phyloP scores from a whole-genome alignment of 352 stramenopile genomes.

The Peronosclerospora sorghi region DNA sequence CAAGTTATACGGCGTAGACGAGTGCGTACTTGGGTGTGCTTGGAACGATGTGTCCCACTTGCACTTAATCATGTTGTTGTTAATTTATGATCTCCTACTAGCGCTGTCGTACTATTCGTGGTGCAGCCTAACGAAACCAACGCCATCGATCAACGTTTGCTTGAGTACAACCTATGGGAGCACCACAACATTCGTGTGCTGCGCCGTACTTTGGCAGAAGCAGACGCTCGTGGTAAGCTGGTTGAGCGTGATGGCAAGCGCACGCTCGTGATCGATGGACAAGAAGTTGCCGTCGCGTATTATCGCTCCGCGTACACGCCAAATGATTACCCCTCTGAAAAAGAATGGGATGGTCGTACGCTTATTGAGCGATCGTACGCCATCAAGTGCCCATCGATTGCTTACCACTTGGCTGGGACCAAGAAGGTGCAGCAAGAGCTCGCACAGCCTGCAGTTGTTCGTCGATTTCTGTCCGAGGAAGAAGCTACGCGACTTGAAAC shows the following conservation, averaged over 20 bases:
- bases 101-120: slow-evolving; percentile 83
- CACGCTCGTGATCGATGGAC: slow-evolving; percentile 42
- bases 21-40: slow-evolving; percentile 31
- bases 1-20: slow-evolving; percentile 54
- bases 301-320: slow-evolving; percentile 94
- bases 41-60: too few relatives aligned
- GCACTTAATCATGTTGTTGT: too few relatives aligned
- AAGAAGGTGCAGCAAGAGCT: slow-evolving; percentile 99
- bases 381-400: slow-evolving; percentile 93
- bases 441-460: slow-evolving; percentile 67
- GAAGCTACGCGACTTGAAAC: slow-evolving; percentile 66
- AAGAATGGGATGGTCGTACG: slow-evolving; percentile 85
- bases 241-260: slow-evolving; percentile 29
- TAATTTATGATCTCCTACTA: slow-evolving; percentile 4
- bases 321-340: slow-evolving; percentile 87
- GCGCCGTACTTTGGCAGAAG: slow-evolving; percentile 62
- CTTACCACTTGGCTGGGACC: slow-evolving; percentile 94
- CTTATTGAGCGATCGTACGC: slow-evolving; percentile 86
- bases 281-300: slow-evolving; percentile 91
- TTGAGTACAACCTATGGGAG: slow-evolving; percentile 89
- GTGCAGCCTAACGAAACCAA: slow-evolving; percentile 86
- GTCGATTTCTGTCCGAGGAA: slow-evolving; percentile 81
- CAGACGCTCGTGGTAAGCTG: slow-evolving; percentile 29
- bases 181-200: slow-evolving; percentile 67
- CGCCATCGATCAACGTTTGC: slow-evolving; percentile 86